Evolutionary conservation across 768 basidiomycete species (phyloP), one percentile per base, ranked within the genome.

Genomic region (Calocybe cyanea): DNA sequence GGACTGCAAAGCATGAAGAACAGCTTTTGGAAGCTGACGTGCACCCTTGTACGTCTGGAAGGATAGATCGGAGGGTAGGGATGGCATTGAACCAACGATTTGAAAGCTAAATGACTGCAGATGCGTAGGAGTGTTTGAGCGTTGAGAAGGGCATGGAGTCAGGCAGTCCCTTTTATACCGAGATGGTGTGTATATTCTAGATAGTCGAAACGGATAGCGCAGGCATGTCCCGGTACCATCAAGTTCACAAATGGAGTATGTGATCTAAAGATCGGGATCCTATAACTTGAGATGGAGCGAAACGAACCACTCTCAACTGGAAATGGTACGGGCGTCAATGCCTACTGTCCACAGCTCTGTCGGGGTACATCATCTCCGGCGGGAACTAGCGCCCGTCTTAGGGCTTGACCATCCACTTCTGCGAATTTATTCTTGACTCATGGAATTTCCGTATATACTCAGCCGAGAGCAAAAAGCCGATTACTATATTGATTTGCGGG

Each of bases 1-100:
- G 7, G 48, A 51, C 6, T 60, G 49, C 9, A 82, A 61, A 2
- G 62, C 60, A 2, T 59, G 52, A 62, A 69, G 67, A 8, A 71
- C 71, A 7, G 56, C 46, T 1, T 11, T 2, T 4, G 80, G 70
- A 5, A 79, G 53, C 13, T 66, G 57, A 4, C 53, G 38, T 0
- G 73, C 68, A 15, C 57, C 58, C 9, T 31, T 21, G 52, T 68
- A 68, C 36, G 49, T 38, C 13, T 45, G 32, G 5, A 17, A 48
- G n/a, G 17, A 45, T 15, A 48, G 40, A 17, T 38, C 42, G 1
- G 51, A 51, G 15, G 48, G 44, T 4, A 52, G 28, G 17, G 20
- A 32, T 41, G 55, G 50, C 52, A 56, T 53, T 15, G 30, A 31
- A n/a, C n/a, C n/a, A n/a, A n/a, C n/a, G n/a, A n/a, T n/a, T n/a